phyloP scores from a whole-genome alignment of 208 protist genomes.

The Acanthamoeba culbertsoni region DNA sequence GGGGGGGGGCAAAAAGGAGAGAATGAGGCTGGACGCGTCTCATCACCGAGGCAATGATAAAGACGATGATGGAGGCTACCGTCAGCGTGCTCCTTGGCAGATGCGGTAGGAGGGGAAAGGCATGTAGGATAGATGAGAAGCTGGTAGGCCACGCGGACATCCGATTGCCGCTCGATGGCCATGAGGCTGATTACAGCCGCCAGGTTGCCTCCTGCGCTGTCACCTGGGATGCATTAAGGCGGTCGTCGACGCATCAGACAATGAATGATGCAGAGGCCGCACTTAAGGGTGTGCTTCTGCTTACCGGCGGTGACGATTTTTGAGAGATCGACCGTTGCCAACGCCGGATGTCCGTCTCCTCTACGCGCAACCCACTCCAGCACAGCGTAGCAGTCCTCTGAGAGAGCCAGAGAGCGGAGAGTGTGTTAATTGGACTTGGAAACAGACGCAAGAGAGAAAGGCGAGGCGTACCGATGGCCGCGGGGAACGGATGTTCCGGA shows the following conservation, averaged over 20 bases:
- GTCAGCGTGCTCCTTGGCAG: background rate
- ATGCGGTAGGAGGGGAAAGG: background rate
- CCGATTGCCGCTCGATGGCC: background rate
- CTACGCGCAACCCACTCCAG: background rate
- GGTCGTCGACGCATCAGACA: too few relatives aligned
- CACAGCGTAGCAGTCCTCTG: conserved; percentile 34
- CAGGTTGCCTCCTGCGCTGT: conserved; percentile 6
- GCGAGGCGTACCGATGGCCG: background rate
- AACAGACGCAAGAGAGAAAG: background rate
- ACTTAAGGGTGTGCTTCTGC: too few relatives aligned
- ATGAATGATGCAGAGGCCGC: background rate
- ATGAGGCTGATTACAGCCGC: conserved; percentile 14
- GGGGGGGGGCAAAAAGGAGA: background rate
- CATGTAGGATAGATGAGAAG: conserved; percentile 35
- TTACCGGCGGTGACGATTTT: conserved; percentile 6
- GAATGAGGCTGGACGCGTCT: too few relatives aligned
- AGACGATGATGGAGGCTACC: too few relatives aligned
- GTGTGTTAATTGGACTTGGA: background rate
- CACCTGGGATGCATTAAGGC: too few relatives aligned
- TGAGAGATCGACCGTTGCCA: background rate
- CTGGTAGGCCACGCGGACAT: conserved; percentile 4
- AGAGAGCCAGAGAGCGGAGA: background rate
- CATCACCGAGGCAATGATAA: too few relatives aligned
- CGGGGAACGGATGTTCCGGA: conserved; percentile 20
- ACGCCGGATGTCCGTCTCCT: background rate